Percentiles rank a stretch among this genome's conserved stretches.
Evolutionary conservation across 208 protist genomes (phyloP).

Genomic region (Leishmania aethiopica): DNA sequence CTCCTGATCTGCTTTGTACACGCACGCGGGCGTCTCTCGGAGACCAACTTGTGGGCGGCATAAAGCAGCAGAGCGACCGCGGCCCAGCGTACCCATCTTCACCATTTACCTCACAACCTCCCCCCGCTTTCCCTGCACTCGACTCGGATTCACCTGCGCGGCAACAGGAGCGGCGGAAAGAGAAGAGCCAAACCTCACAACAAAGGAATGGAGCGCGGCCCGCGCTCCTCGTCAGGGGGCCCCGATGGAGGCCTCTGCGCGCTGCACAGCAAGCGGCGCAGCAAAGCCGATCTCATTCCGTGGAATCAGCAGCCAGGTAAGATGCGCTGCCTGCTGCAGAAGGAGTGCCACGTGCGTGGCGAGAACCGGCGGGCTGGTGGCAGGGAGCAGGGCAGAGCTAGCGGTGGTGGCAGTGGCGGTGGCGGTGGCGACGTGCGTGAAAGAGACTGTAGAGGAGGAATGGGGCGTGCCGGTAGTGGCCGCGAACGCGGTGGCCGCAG

Average conservation of each 20-base stretch:
- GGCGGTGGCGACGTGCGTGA: conserved; percentile 5
- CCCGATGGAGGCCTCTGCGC: conserved; percentile 72
- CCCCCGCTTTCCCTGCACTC: neutral
- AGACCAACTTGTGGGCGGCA: neutral
- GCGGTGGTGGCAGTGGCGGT: conserved; percentile 4
- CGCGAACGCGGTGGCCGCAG: conserved; percentile 16
- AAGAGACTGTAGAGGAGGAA: conserved; percentile 3
- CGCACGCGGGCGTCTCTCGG: neutral
- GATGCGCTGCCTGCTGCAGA: conserved; percentile 64
- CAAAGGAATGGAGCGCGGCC: conserved; percentile 22
- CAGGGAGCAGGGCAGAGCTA: conserved; percentile 4
- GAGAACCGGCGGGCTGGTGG: conserved; percentile 15
- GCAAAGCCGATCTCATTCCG: conserved; percentile 63
- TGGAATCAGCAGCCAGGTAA: conserved; percentile 51
- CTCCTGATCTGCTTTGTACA: conserved; percentile 1
- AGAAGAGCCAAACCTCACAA: neutral
- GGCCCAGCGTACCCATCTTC: neutral
- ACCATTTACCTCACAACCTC: neutral
- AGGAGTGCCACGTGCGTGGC: conserved; percentile 58
- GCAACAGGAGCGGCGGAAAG: neutral
- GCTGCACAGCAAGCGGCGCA: conserved; percentile 64
- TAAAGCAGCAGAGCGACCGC: neutral
- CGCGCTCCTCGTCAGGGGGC: conserved; percentile 20
- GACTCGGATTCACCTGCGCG: neutral
- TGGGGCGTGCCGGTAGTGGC: neutral